Conservation (phyloP, 495 filamentous ascomycete species). For the Paragyromitra xinjiangensis region DNA sequence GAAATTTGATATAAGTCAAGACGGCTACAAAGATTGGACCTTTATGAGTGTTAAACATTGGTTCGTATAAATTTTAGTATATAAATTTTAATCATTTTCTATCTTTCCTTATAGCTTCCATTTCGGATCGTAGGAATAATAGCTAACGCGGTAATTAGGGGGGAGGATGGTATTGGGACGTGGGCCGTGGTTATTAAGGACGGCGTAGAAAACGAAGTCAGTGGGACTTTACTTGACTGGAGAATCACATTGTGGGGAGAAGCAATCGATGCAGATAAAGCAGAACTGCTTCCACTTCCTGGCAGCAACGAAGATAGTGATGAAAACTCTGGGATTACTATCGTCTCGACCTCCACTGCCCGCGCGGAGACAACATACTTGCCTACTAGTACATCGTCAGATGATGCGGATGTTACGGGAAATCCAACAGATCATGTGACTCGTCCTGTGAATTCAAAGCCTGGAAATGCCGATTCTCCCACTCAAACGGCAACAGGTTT, state of each 20-base stretch:
- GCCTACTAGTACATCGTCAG: slow-evolving; percentile 38
- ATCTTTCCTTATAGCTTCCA: slow-evolving; percentile 18
- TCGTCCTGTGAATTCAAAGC: slow-evolving; percentile 71
- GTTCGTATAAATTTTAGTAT: slow-evolving; percentile 63
- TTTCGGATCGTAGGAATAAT: background rate
- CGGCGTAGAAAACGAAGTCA: slow-evolving; percentile 75
- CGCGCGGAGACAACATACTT: slow-evolving; percentile 60
- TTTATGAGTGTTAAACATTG: slow-evolving; percentile 98
- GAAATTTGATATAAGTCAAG: slow-evolving; percentile 67
- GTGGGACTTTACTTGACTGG: slow-evolving; percentile 88
- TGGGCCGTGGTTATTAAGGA: slow-evolving; percentile 95
- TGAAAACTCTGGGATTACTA: background rate
- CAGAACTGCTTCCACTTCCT: slow-evolving; percentile 80
- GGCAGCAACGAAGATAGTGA: slow-evolving; percentile 65
- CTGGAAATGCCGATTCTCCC: slow-evolving; percentile 2
- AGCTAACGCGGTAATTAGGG: slow-evolving; percentile 65
- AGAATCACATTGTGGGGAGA: slow-evolving; percentile 95
- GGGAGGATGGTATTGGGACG: slow-evolving; percentile 82
- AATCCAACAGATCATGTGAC: slow-evolving; percentile 76
- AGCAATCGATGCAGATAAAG: slow-evolving; percentile 74
- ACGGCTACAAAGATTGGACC: slow-evolving; percentile 95
- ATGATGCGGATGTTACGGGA: slow-evolving; percentile 49
- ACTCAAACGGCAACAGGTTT: slow-evolving; percentile 38
- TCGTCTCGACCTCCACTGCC: slow-evolving; percentile 60
- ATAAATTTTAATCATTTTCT: background rate